phyloP scores from a whole-genome alignment of 2,329 filamentous ascomycete genomes.

The Myrmaecium sp. region DNA sequence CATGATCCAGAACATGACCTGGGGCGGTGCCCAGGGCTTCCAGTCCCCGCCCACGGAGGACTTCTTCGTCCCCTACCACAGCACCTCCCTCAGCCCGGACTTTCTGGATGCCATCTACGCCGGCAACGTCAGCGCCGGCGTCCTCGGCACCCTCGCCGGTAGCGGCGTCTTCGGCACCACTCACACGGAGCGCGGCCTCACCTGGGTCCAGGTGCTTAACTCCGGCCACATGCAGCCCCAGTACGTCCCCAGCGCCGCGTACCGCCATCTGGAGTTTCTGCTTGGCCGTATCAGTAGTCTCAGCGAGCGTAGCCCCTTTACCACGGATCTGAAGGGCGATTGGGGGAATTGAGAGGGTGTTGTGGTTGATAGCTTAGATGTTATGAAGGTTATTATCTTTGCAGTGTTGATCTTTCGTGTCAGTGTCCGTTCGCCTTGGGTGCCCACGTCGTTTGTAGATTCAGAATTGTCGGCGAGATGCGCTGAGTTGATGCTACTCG shows the following conservation, averaged over 20 bases:
- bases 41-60: constrained; percentile 40
- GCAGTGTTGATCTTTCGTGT: too few relatives aligned
- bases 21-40: constrained; percentile 56
- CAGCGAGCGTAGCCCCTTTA: constrained; percentile 13
- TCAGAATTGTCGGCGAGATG: too few relatives aligned
- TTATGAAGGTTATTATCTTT: too few relatives aligned
- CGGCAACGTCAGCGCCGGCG: constrained; percentile 27
- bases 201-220: constrained; percentile 46
- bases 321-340: constrained; percentile 5
- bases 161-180: constrained; percentile 52
- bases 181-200: constrained; percentile 60
- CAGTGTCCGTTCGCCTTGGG: too few relatives aligned
- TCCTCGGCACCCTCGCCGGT: constrained; percentile 33
- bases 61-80: constrained; percentile 53
- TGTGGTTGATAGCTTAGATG: too few relatives aligned
- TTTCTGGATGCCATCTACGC: too few relatives aligned
- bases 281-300: constrained; percentile 50
- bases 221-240: constrained; percentile 52
- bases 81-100: too few relatives aligned
- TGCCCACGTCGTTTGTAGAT: too few relatives aligned
- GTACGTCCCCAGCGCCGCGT: constrained; percentile 51
- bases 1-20: constrained; percentile 68
- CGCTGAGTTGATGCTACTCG: too few relatives aligned
- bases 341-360: constrained; percentile 3
- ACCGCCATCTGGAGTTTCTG: constrained; percentile 58